Percentiles rank a stretch among this genome's conserved stretches.
These are phyloP conservation scores for Fusarium sp. DNA, from an alignment of 2,329 filamentous ascomycete species.

Conservation along the genomic window DNA sequence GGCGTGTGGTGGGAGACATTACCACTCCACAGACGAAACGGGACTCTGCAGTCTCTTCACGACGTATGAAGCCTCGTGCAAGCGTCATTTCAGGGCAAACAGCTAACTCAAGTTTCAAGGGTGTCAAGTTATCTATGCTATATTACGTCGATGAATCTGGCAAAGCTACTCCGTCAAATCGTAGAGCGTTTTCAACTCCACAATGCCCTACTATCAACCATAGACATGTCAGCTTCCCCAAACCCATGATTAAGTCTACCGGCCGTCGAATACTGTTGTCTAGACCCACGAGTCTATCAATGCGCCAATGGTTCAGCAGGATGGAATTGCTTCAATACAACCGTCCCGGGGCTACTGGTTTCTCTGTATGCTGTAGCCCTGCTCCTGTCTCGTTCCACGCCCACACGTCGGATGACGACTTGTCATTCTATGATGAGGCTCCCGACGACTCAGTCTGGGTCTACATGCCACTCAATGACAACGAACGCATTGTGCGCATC, in stretches of 20 bases:
- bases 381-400: background rate
- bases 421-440: constrained; percentile 4
- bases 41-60: background rate
- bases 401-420: background rate
- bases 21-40: background rate
- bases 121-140: too few relatives aligned
- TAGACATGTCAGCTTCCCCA: too few relatives aligned
- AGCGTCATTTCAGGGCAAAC: background rate
- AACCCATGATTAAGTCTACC: too few relatives aligned
- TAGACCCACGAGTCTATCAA: background rate
- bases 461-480: constrained; percentile 1
- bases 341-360: background rate
- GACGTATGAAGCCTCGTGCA: background rate
- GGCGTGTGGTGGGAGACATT: background rate
- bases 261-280: too few relatives aligned
- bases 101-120: background rate
- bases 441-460: background rate
- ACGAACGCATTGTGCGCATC: background rate
- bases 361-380: constrained; percentile 6
- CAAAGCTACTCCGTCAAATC: too few relatives aligned
- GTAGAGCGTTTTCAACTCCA: too few relatives aligned
- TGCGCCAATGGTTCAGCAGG: background rate
- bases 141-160: too few relatives aligned
- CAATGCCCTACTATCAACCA: too few relatives aligned
- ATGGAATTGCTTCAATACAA: constrained; percentile 4